phyloP scores from a whole-genome alignment of 1,284 basidiomycete genomes.

The Ustilago curta region DNA sequence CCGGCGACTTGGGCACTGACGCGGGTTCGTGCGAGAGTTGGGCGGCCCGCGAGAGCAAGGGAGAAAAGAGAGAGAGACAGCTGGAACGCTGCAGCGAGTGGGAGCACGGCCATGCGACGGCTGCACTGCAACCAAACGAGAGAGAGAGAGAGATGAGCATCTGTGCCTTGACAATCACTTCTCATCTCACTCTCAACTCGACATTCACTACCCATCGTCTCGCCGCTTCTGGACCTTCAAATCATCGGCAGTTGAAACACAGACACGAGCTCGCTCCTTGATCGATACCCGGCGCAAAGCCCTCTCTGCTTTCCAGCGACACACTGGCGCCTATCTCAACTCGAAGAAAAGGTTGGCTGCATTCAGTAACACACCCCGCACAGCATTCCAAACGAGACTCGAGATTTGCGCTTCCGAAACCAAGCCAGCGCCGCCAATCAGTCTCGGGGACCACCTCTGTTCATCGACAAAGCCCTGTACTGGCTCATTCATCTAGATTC shows the following conservation, averaged over 20 bases:
- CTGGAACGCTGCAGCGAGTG: conserved; percentile 8
- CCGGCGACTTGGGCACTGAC: neutral
- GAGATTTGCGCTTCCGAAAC: too few relatives aligned
- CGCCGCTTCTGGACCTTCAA: neutral
- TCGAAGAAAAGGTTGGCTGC: too few relatives aligned
- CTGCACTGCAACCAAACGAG: neutral
- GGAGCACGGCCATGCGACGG: conserved; percentile 1
- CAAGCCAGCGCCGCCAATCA: too few relatives aligned
- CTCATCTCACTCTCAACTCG: neutral
- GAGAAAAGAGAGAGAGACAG: conserved; percentile 5
- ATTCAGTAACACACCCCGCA: too few relatives aligned
- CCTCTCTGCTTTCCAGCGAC: too few relatives aligned
- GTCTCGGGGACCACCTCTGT: neutral
- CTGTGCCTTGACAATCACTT: neutral
- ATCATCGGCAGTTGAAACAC: too few relatives aligned
- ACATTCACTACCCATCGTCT: neutral
- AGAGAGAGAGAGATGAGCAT: neutral
- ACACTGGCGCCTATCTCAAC: too few relatives aligned
- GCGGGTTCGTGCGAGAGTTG: conserved; percentile 9
- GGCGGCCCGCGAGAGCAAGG: conserved; percentile 1
- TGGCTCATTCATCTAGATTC: neutral
- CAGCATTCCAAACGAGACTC: too few relatives aligned
- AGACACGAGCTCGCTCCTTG: too few relatives aligned
- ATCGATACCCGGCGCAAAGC: too few relatives aligned
- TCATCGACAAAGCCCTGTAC: neutral